Evolutionary conservation across 2,329 filamentous ascomycete species (phyloP).

Genomic region (Emmonsia crescens): DNA sequence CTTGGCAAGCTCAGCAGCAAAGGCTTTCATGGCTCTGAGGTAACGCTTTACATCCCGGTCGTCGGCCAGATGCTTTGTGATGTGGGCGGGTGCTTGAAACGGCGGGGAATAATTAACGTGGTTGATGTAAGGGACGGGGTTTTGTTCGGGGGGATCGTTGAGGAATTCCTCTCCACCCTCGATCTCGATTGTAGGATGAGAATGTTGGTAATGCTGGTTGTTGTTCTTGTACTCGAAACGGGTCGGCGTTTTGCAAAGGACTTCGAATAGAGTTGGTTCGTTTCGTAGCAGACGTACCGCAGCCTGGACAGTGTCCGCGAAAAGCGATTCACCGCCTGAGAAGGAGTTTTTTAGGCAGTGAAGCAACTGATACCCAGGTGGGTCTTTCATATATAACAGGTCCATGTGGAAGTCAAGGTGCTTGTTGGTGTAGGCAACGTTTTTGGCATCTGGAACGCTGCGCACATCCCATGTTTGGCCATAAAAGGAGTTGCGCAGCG

Average conservation of each 20-base stretch:
- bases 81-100: slow-evolving; percentile 53
- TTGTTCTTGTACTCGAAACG: slow-evolving; percentile 59
- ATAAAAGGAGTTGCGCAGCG: slow-evolving; percentile 79
- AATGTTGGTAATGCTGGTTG: slow-evolving; percentile 51
- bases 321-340: slow-evolving; percentile 73
- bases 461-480: slow-evolving; percentile 83
- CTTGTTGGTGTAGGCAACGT: slow-evolving; percentile 79
- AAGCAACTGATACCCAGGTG: slow-evolving; percentile 74
- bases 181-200: slow-evolving; percentile 45
- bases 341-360: slow-evolving; percentile 79
- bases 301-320: slow-evolving; percentile 63
- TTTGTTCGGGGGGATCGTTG: neutral
- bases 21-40: slow-evolving; percentile 42
- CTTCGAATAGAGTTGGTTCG: slow-evolving; percentile 12
- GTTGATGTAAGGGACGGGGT: slow-evolving; percentile 16
- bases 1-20: slow-evolving; percentile 50
- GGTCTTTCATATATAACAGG: slow-evolving; percentile 69
- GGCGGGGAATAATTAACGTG: slow-evolving; percentile 64
- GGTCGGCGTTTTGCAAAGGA: slow-evolving; percentile 38
- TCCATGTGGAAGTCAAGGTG: slow-evolving; percentile 88
- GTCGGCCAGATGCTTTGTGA: slow-evolving; percentile 13
- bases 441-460: slow-evolving; percentile 71
- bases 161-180: slow-evolving; percentile 12
- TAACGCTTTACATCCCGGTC: slow-evolving; percentile 10
- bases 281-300: slow-evolving; percentile 26